Conservation (phyloP, 2,329 filamentous ascomycete species). For the Zasmidium angulare region DNA sequence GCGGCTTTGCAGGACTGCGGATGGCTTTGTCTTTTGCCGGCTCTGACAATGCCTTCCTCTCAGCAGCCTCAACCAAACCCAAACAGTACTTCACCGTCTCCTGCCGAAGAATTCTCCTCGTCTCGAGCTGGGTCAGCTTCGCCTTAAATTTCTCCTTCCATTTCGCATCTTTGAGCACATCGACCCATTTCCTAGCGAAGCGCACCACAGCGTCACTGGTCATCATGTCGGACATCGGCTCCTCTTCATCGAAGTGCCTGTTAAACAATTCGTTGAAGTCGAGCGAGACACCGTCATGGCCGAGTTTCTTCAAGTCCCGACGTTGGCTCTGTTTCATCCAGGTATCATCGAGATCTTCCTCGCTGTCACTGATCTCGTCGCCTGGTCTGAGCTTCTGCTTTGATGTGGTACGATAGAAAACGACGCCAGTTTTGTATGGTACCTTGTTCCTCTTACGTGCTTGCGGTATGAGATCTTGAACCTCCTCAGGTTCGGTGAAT, state of each 20-base stretch:
- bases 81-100: conserved; percentile 19
- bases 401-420: conserved; percentile 41
- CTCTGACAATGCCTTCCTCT: background rate
- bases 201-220: conserved; percentile 41
- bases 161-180: conserved; percentile 24
- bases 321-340: conserved; percentile 39
- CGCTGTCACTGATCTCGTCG: conserved; percentile 44
- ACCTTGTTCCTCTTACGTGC: conserved; percentile 36
- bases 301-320: conserved; percentile 24
- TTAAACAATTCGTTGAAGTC: conserved; percentile 41
- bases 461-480: conserved; percentile 20
- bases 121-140: conserved; percentile 36
- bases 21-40: background rate
- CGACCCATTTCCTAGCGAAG: conserved; percentile 34
- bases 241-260: conserved; percentile 38
- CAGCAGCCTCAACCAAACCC: background rate
- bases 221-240: conserved; percentile 35
- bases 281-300: conserved; percentile 26
- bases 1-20: background rate
- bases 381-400: conserved; percentile 41
- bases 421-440: conserved; percentile 37
- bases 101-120: conserved; percentile 8
- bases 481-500: conserved; percentile 18
- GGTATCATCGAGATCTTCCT: conserved; percentile 41
- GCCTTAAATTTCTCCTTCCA: conserved; percentile 31